Evolutionary conservation across 2,329 filamentous ascomycete species (phyloP), one percentile per base, ranked within the genome.

Genomic region (Curvularia lunata): DNA sequence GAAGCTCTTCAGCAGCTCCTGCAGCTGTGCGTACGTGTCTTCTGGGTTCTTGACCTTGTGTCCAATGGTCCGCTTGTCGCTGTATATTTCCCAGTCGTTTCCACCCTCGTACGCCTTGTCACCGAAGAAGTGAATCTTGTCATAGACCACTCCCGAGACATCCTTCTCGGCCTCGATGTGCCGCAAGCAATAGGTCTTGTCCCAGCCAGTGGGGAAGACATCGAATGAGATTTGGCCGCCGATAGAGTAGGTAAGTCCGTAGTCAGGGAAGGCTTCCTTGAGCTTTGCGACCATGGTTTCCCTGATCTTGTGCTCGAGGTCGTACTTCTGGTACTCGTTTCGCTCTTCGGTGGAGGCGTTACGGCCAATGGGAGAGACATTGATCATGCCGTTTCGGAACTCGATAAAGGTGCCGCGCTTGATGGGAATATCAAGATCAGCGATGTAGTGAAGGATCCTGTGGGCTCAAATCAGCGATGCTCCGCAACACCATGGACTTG

Each of bases 211-310:
- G 64, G 95, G 95, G 85, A 99, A 99, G 71, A 98, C 91, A 75
- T 99, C 95, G 78, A 99, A 99, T 59, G 93, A 97, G 79, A 99
- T 97, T 76, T 97, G 92, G 52, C 95, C 95, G 69, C 95, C 95
- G 71, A 99, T 96, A 63, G 92, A 94, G 83, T 90, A 97, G 85
- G 91, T 97, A 71, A 98, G 83, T 34, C 91, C 92, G 63, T 91
- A 82, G 77, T 97, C 87, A 1, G 87, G 85, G 79, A 99, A 98
- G 69, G 88, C 85, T 79, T 93, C 88, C 80, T 86, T 89, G 73
- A 98, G 83, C 62, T 84, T 85, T 64, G 83, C 84, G 57, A 98
- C 90, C 73, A 99, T 88, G 71, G 84, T 88, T 71, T 86, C 84
- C 63, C 95, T 85, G 58, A 97, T 85, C 69, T 90, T 87, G 77